phyloP scores from a whole-genome alignment of 1,139 yeast species.

The Debaryomyces psychrophilus region DNA sequence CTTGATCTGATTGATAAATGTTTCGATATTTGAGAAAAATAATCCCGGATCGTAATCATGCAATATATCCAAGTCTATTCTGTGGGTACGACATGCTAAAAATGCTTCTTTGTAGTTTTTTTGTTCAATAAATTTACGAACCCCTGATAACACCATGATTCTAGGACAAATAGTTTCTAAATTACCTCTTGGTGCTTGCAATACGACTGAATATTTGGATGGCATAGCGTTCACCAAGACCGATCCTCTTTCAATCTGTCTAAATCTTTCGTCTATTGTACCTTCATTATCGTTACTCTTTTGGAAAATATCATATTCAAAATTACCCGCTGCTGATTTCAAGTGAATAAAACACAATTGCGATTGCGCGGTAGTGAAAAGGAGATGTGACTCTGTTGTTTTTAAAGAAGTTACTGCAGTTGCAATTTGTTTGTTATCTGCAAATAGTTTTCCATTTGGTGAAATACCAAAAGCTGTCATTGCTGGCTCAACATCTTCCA shows the following conservation, averaged over 20 bases:
- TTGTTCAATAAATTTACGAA: slow-evolving; percentile 65
- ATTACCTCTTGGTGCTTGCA: slow-evolving; percentile 97
- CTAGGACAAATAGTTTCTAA: slow-evolving; percentile 93
- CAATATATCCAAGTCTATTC: slow-evolving; percentile 86
- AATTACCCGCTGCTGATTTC: slow-evolving; percentile 39
- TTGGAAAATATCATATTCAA: slow-evolving; percentile 12
- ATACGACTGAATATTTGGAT: slow-evolving; percentile 75
- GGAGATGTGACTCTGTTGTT: slow-evolving; percentile 69
- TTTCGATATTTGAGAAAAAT: slow-evolving; percentile 64
- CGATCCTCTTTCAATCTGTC: slow-evolving; percentile 92
- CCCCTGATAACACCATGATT: slow-evolving; percentile 85
- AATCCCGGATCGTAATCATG: slow-evolving; percentile 82
- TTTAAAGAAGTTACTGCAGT: slow-evolving; percentile 82
- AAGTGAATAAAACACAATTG: slow-evolving; percentile 82
- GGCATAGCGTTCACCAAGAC: slow-evolving; percentile 80
- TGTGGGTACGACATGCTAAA: slow-evolving; percentile 80
- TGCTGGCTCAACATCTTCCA: slow-evolving; percentile 29
- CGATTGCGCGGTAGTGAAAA: slow-evolving; percentile 89
- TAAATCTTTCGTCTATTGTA: slow-evolving; percentile 74
- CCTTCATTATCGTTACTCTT: slow-evolving; percentile 18
- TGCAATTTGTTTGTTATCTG: slow-evolving; percentile 63
- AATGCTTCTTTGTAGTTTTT: slow-evolving; percentile 73
- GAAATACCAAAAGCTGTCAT: slow-evolving; percentile 70
- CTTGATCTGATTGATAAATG: slow-evolving; percentile 72
- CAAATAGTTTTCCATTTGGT: slow-evolving; percentile 71